phyloP scores from a whole-genome alignment of 1,284 basidiomycete species.

The Tranzscheliella williamsii region DNA sequence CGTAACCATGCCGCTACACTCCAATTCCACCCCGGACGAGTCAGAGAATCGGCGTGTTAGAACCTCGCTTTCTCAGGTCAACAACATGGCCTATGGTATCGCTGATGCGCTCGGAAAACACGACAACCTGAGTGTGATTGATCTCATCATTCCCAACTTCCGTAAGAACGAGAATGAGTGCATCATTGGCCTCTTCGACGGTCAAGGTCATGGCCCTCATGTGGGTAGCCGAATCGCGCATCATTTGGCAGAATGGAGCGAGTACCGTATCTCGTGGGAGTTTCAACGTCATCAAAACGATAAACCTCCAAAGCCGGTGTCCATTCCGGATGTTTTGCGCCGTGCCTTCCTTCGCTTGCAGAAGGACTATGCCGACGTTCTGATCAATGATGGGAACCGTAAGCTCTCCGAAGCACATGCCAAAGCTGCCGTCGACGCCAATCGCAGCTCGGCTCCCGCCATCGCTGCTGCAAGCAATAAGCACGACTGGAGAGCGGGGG shows the following conservation, averaged over 20 bases:
- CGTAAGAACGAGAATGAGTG: conserved; percentile 77
- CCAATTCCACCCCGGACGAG: conserved; percentile 74
- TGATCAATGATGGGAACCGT: conserved; percentile 49
- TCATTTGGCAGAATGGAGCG: conserved; percentile 49
- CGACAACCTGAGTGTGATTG: conserved; percentile 76
- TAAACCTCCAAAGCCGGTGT: conserved; percentile 19
- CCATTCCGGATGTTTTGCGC: conserved; percentile 49
- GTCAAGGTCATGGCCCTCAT: conserved; percentile 64
- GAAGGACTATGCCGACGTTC: conserved; percentile 54
- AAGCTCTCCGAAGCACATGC: conserved; percentile 41
- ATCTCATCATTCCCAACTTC: conserved; percentile 88
- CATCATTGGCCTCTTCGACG: conserved; percentile 92
- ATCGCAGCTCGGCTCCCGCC: conserved; percentile 31
- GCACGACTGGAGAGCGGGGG: conserved; percentile 61
- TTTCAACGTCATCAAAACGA: conserved; percentile 35
- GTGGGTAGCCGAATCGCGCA: conserved; percentile 68
- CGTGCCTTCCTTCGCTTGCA: conserved; percentile 55
- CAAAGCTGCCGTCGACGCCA: conserved; percentile 21
- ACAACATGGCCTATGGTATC: conserved; percentile 94
- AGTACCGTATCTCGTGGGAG: conserved; percentile 47
- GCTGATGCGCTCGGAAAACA: conserved; percentile 81
- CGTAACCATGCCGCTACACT: conserved; percentile 72
- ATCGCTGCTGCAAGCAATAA: conserved; percentile 43
- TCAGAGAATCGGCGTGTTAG: conserved; percentile 87
- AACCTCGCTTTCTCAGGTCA: conserved; percentile 86